A percentile compares a stretch with the other conserved stretches of the same genome.
phyloP scores from a whole-genome alignment of 331 rosid genomes.

The Dryas integrifolia region DNA sequence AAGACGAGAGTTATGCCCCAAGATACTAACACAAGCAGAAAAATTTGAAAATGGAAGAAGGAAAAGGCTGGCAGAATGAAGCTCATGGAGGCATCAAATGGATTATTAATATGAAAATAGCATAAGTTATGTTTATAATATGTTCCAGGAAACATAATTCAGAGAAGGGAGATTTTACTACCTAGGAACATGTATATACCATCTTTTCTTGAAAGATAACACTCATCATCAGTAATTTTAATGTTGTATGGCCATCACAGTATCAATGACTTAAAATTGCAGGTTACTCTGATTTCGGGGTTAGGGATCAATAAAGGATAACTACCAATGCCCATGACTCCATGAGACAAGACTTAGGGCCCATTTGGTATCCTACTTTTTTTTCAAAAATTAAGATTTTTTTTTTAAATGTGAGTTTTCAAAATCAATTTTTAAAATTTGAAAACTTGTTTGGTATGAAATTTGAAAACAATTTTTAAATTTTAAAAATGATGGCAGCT shows the following conservation, averaged over 20 bases:
- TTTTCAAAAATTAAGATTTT: too few relatives aligned
- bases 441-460: too few relatives aligned
- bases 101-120: not conserved
- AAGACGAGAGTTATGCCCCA: not conserved
- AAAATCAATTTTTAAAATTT: too few relatives aligned
- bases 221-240: not conserved
- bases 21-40: conserved; percentile 7
- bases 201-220: too few relatives aligned
- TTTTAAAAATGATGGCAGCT: too few relatives aligned
- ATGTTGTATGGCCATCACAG: not conserved
- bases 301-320: not conserved
- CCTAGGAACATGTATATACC: not conserved
- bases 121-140: not conserved
- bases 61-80: not conserved
- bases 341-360: not conserved
- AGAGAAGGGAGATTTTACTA: not conserved
- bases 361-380: too few relatives aligned
- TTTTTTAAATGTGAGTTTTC: too few relatives aligned
- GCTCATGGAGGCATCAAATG: not conserved
- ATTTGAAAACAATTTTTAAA: too few relatives aligned
- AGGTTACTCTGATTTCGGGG: not conserved
- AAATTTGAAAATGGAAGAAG: not conserved
- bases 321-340: not conserved
- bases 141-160: not conserved
- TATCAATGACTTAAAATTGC: not conserved